These are phyloP conservation scores for Chamaenerion angustifolium DNA, from an alignment of 345 rosid species.

Conservation along the genomic window DNA sequence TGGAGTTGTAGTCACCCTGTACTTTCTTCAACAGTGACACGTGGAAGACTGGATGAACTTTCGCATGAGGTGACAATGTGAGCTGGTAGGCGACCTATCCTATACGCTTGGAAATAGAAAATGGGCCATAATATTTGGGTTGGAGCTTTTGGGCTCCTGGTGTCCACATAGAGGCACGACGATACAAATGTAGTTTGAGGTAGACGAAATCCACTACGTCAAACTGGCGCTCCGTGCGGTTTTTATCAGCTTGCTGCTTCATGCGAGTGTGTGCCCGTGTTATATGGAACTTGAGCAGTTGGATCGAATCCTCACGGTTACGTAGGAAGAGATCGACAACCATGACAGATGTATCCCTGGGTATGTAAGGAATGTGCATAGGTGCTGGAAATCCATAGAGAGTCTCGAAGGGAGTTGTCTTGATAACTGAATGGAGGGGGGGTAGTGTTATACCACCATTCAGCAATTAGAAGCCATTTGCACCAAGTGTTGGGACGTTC, in stretches of 20 bases:
- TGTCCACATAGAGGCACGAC: neutral
- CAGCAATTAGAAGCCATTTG: neutral
- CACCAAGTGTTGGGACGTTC: neutral
- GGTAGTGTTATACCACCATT: slow-evolving; percentile 4
- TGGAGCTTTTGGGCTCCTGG: neutral
- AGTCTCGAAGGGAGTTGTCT: slow-evolving; percentile 2
- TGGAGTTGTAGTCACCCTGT: neutral
- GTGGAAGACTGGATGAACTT: slow-evolving; percentile 1
- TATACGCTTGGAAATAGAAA: neutral
- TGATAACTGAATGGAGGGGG: neutral
- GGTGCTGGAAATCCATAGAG: slow-evolving; percentile 5
- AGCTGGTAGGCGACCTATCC: slow-evolving; percentile 1
- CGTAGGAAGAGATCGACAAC: neutral
- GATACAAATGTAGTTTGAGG: neutral
- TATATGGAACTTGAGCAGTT: neutral
- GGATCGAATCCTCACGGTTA: neutral
- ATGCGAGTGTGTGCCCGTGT: neutral
- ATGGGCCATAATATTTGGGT: neutral
- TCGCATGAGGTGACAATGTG: neutral
- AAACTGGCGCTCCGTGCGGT: neutral
- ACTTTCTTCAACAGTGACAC: no score
- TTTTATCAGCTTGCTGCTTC: slow-evolving; percentile 1
- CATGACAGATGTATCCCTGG: neutral
- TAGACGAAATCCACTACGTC: neutral
- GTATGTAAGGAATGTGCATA: neutral